Base-by-base conservation (phyloP, 345 rosid species). In the Acer yangbiense region DNA sequence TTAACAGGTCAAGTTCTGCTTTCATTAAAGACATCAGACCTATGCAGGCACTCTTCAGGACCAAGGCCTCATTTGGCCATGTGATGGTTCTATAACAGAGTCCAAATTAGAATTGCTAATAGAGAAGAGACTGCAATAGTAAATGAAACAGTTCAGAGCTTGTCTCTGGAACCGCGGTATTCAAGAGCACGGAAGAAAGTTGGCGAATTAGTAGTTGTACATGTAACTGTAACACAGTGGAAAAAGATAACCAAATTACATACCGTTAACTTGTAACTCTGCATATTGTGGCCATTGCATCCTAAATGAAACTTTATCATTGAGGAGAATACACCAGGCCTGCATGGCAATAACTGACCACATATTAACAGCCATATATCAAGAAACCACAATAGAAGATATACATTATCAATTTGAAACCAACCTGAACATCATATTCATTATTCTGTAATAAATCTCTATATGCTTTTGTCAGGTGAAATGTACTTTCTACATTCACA, bases 301-400 rank as follows among this genome's bases (percentile, higher is more conserved):
- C 76, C 86, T 79, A 73, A 77, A 83, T 16, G 69, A 35, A 25
- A 83, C 83, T 58, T 73, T 77, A 57, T 83, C 86, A 57, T 77
- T 73, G n/a, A 83, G 73, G 65, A 83, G 86, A 76, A 83, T 79
- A 58, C 86, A 79, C 83, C 86, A 83, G 57, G 80, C 86, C 86
- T 83, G 52, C 66, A 50, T 16, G n/a, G 72, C 18, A 69, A 50
- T 18, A 73, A 35, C n/a, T 6, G 13, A 35, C 48, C 44, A 71
- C 48, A 71, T 25, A 77, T 48, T 13, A 73, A 43, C 29, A 6
- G 3, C 20, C 41, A 21, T 72, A 50, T 52, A 57, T 44, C 58
- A 23, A 44, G 17, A 54, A 55, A 10, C 52, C 52, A 17, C 54
- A 17, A 9, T 35, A 16, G 16, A 52, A 29, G 35, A 65, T n/a